Base-by-base conservation (phyloP, 78 protist species). In the Dictyostelium firmibasis region DNA sequence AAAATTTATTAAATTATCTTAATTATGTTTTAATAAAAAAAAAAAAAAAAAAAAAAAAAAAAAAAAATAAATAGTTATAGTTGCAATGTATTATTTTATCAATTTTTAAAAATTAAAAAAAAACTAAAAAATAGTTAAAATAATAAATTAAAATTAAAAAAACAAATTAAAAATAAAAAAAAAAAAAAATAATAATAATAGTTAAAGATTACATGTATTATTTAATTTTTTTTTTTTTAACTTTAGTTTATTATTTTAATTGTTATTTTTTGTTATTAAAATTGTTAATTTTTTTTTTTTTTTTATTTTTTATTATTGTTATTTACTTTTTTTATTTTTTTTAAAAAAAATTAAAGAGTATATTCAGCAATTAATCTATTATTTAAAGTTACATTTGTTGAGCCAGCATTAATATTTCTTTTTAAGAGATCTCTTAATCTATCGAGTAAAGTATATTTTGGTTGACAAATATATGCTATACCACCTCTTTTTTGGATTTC, bases 401-500 rank as follows among this genome's bases (percentile, higher is more conserved):
- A 27, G 18, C 75, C 75, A 67, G 75, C 75, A 67, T 67, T 72
- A 33, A 72, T 72, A 33, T 72, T 72, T 33, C 43, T 72, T 72
- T 6, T 72, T 31, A 72, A 14, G 4, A 33, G 44, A 16, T 72
- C 79, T 72, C 79, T 72, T 33, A 72, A 33, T 33, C 38, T 72
- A 33, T 72, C 79, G 0, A 72, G 20, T 3, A 72, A n/a, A 11
- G 44, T 29, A 33, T 72, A 27, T 33, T 72, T 72, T 72, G 79
- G 79, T 16, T 16, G 10, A 33, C 38, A 33, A 18, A 31, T 31
- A 16, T 27, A 72, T 0, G 44, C 79, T 6, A 35, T 72, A 18
- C 79, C 79, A 33, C 79, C 79, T 72, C 79, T 72, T 72, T 72
- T 72, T 31, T 72, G 36, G 33, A 72, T 72, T 72, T 72, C 79